Percentiles rank a stretch among this genome's conserved stretches.
Evolutionary conservation across 2,329 filamentous ascomycete species (phyloP).

Genomic region (Pestalotiopsis sp.): DNA sequence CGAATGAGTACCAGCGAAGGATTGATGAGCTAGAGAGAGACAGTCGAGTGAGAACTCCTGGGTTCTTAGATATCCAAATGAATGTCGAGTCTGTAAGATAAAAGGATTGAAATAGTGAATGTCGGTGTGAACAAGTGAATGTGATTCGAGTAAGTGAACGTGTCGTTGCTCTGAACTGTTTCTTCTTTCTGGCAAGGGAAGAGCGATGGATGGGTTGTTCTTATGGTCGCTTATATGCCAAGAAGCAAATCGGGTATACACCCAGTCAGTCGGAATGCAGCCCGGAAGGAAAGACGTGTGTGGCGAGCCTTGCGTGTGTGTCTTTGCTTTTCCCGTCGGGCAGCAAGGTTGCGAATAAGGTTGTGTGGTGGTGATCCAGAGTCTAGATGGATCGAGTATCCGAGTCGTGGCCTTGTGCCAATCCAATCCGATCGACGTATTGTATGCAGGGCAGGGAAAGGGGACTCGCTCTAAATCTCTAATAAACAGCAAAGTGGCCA

Average conservation of each 20-base stretch:
- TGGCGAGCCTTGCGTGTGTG: slow-evolving; percentile 1
- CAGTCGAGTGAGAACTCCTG: neutral
- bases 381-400: neutral
- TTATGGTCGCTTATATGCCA: neutral
- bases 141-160: neutral
- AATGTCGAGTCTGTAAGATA: neutral
- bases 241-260: neutral
- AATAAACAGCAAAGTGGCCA: neutral
- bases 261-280: neutral
- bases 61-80: neutral
- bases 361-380: neutral
- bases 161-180: neutral
- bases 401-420: neutral
- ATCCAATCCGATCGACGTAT: neutral
- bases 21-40: neutral
- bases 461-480: neutral
- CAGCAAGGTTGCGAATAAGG: slow-evolving; percentile 10
- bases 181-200: neutral
- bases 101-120: neutral
- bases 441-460: neutral
- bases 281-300: neutral
- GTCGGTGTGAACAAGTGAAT: neutral
- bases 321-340: neutral
- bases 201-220: neutral
- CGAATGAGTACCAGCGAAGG: neutral